phyloP scores from a whole-genome alignment of 164 flowering plant genomes.

The Piper longum region DNA sequence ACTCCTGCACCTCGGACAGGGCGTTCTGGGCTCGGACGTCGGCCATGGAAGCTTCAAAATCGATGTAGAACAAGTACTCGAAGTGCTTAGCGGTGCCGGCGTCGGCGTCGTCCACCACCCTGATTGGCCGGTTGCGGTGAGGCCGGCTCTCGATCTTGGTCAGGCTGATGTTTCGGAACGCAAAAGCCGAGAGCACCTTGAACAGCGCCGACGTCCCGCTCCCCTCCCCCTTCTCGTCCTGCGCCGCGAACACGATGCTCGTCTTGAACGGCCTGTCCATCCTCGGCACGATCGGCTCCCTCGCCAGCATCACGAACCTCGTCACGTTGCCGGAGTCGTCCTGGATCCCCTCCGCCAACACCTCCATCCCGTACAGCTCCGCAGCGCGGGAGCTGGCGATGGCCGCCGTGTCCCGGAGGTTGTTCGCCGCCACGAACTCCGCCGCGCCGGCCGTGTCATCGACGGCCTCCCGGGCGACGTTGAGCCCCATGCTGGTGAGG shows the following conservation, averaged over 20 bases:
- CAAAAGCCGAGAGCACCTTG: constrained; percentile 40
- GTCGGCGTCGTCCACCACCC: constrained; percentile 28
- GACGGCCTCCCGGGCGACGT: constrained; percentile 21
- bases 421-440: constrained; percentile 14
- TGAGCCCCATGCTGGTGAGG: constrained; percentile 22
- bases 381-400: constrained; percentile 25
- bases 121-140: constrained; percentile 26
- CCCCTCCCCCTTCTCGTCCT: constrained; percentile 13
- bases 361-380: constrained; percentile 17
- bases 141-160: constrained; percentile 53
- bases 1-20: constrained; percentile 62
- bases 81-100: constrained; percentile 48
- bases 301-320: constrained; percentile 38
- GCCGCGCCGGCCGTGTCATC: constrained; percentile 30
- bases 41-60: constrained; percentile 85
- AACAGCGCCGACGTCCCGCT: constrained; percentile 35
- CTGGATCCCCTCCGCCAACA: constrained; percentile 28
- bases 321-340: constrained; percentile 39
- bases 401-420: constrained; percentile 22
- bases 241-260: constrained; percentile 37
- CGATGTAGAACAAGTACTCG: constrained; percentile 66
- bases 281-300: constrained; percentile 47
- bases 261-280: constrained; percentile 42
- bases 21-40: constrained; percentile 66
- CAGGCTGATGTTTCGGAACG: constrained; percentile 32